Conservation (phyloP, 2,329 filamentous ascomycete genomes). For the Diaporthe citri region DNA sequence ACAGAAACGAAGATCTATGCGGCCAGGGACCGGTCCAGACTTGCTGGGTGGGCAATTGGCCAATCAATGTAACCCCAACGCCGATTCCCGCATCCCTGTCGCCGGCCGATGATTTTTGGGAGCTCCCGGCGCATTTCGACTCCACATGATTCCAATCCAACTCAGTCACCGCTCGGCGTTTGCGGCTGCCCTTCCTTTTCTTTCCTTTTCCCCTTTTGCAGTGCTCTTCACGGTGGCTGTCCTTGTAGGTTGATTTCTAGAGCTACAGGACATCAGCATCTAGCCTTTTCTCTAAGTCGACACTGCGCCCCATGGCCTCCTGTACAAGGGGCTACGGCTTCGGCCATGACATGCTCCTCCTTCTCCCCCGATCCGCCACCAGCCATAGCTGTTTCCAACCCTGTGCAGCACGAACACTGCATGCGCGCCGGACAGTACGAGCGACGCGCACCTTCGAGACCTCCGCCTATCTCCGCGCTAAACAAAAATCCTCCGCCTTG, state of each 20-base stretch:
- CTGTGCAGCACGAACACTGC: constrained; percentile 22
- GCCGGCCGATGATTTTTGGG: constrained; percentile 32
- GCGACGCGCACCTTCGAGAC: constrained; percentile 37
- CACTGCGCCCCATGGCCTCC: constrained; percentile 48
- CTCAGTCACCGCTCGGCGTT: not conserved
- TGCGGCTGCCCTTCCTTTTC: not conserved
- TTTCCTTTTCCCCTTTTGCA: not conserved
- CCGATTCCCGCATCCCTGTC: constrained; percentile 26
- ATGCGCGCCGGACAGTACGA: constrained; percentile 22
- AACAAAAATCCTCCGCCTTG: constrained; percentile 12
- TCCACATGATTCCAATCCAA: constrained; percentile 15
- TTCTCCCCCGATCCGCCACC: constrained; percentile 42
- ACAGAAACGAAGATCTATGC: not conserved
- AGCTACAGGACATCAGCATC: not conserved
- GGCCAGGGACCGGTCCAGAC: not conserved
- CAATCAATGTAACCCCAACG: constrained; percentile 22
- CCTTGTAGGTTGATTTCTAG: not conserved
- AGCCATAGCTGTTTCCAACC: constrained; percentile 35
- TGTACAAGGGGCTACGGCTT: constrained; percentile 51
- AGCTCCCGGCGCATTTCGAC: constrained; percentile 29
- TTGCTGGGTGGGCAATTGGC: constrained; percentile 16
- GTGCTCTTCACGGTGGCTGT: not conserved
- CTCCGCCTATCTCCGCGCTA: constrained; percentile 34
- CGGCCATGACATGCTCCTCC: constrained; percentile 43
- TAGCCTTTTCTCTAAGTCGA: not conserved